A percentile compares a stretch with the other conserved stretches of the same genome.
These are phyloP conservation scores for Heterobasidion occidentale DNA, from an alignment of 1,284 basidiomycete genomes.

Conservation along the genomic window DNA sequence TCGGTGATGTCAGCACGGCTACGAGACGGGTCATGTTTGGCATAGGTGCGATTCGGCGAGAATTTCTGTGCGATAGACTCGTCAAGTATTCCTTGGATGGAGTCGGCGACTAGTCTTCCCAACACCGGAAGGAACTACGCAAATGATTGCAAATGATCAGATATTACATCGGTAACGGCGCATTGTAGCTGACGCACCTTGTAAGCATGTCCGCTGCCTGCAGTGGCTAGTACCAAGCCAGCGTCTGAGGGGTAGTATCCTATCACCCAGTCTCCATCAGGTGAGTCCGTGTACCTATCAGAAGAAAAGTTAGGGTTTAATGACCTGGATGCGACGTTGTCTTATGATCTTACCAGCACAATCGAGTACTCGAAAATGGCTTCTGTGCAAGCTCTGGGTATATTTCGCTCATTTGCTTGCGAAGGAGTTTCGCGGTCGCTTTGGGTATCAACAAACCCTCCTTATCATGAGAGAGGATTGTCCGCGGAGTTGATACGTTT, in stretches of 20 bases:
- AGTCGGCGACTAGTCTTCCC: conserved; percentile 66
- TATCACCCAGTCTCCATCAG: conserved; percentile 77
- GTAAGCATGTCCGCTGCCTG: conserved; percentile 77
- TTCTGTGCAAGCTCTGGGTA: conserved; percentile 70
- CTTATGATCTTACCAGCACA: conserved; percentile 66
- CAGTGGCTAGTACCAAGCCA: conserved; percentile 64
- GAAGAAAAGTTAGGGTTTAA: background rate
- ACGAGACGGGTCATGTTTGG: conserved; percentile 26
- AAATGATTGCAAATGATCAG: background rate
- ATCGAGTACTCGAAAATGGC: conserved; percentile 59
- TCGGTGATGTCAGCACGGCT: conserved; percentile 23
- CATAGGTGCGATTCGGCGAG: conserved; percentile 33
- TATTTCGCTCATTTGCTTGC: conserved; percentile 42
- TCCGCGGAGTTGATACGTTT: conserved; percentile 60
- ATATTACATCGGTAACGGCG: background rate
- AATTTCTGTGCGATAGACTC: conserved; percentile 45
- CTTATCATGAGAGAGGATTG: conserved; percentile 46
- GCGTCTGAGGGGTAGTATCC: conserved; percentile 52
- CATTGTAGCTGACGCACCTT: conserved; percentile 38
- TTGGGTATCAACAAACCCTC: conserved; percentile 64
- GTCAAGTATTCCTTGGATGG: conserved; percentile 58
- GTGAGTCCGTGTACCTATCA: conserved; percentile 68
- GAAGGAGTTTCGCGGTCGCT: conserved; percentile 38
- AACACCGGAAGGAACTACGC: conserved; percentile 76
- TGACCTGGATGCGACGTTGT: background rate